Evolutionary conservation across 2,329 filamentous ascomycete genomes (phyloP), one percentile per base, ranked within the genome.

Genomic region (Colletotrichum costaricense): DNA sequence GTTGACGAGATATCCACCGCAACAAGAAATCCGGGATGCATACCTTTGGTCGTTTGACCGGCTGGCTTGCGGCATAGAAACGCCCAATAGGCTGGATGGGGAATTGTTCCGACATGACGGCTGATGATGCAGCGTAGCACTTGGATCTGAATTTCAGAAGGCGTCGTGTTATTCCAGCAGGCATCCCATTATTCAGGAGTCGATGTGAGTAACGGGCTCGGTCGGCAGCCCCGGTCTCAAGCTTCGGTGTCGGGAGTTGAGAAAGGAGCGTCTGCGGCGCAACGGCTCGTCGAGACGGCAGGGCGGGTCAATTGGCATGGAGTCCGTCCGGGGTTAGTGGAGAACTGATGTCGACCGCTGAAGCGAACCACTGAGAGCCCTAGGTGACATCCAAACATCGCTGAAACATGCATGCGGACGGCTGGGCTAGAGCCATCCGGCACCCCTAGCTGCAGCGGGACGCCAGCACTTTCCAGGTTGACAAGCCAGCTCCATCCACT

Each of bases 41-140:
- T 58, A 93, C 93, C 85, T 90, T 94, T 24, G 94, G 94, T 76
- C 94, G 88, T 79, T 92, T 92, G 74, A 97, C 92, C 4, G 93
- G 88, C 73, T 93, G 90, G 79, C 91, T 93, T 62, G 87, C 86
- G 69, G 92, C 92, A 54, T 85, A 84, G 80, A 96, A 96, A 62
- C 92, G 90, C 70, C 88, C 85, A 67, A 93, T 84, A n/a, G 93
- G 93, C 77, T 93, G 89, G 74, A 95, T 90, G 28, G 90, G 82
- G 80, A 95, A 95, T 58, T 72, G 62, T 46, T 49, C 63, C 8
- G 75, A 56, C 75, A 75, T 71, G 38, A 42, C 12, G 26, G 7
- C 2, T 33, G 8, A 8, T 8, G 11, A 12, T 12, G 59, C 4
- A 59, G 59, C 24, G 5, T 33, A 4, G 14, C 28, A 24, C 14